Percentiles rank a stretch among this genome's conserved stretches.
phyloP scores from a whole-genome alignment of 768 basidiomycete genomes.

The Panaeolus papilionaceus region DNA sequence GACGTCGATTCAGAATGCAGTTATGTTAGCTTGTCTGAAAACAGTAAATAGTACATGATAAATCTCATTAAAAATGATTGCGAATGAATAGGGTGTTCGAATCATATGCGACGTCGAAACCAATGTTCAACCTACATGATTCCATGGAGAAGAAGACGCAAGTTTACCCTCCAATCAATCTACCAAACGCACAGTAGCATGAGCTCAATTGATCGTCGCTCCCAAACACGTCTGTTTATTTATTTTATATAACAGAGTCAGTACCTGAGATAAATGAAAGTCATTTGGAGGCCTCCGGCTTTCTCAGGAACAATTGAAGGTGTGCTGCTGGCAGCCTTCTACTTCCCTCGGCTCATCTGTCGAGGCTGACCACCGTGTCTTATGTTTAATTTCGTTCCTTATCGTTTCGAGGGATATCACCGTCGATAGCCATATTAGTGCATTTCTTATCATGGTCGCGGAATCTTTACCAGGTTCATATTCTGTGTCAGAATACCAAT shows the following conservation, averaged over 20 bases:
- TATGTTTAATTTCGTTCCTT: not conserved
- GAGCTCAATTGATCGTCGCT: not conserved
- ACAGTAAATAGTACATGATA: no score
- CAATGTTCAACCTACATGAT: not conserved
- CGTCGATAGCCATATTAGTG: not conserved
- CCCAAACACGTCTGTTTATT: not conserved
- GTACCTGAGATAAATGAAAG: not conserved
- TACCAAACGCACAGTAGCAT: not conserved
- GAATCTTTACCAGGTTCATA: not conserved
- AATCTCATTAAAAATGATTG: no score
- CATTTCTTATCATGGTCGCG: slow-evolving; percentile 4
- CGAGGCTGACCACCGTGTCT: not conserved
- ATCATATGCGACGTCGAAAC: not conserved
- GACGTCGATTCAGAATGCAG: no score
- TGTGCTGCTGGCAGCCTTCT: slow-evolving; percentile 1
- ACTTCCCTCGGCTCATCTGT: not conserved
- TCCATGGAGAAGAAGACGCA: no score
- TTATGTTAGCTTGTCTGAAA: no score
- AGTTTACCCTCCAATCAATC: no score
- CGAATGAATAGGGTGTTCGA: not conserved
- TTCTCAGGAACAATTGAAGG: not conserved
- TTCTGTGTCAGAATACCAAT: not conserved
- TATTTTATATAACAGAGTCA: not conserved
- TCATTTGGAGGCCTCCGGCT: not conserved
- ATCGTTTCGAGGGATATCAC: not conserved